Evolutionary conservation across 1,139 yeast genomes (phyloP), one percentile per base, ranked within the genome.

Genomic region (Yamadazyma atmosphaerica): DNA sequence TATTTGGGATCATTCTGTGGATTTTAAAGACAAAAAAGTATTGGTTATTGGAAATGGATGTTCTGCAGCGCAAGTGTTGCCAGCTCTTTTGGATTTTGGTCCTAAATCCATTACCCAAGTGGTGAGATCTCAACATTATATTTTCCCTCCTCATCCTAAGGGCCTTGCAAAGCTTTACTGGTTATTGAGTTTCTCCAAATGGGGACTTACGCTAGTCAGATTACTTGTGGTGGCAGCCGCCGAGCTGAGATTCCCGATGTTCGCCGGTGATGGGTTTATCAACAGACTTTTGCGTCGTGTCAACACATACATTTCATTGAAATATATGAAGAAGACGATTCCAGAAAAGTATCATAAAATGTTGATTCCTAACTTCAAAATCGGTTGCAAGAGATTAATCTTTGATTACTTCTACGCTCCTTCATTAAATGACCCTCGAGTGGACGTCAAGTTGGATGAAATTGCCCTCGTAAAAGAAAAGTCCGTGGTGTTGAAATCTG

Each of bases 11-110:
- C 70, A 72, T 45, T 44, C 53, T 11, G 68, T 70, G 10, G 61
- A 63, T 21, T 54, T 74, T 42, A 55, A 60, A 37, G 61, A 52
- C 32, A 64, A 65, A 35, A 53, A 58, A 5, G 68, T 72, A 9
- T 60, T 63, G 12, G 64, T 70, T 13, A 51, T 70, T 34, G 76
- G 76, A 17, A 70, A 72, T 42, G 76, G 76, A 3, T 65, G 75
- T 38, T 64, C 74, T 13, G 77, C 74, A 6, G 66, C 65, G 30
- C 77, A 72, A 49, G 58, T 70, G 26, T 49, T 66, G 6, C 75
- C 68, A 2, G 62, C 62, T 1, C 47, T 70, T 33, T 50, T 69
- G 40, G 19, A 30, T 26, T 59, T 52, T 39, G 54, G 54, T 3
- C 68, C 66, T 3, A 47, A 56, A 37, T 47, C 57, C 2, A 48